Evolutionary conservation across 805 yeast genomes (phyloP), one percentile per base, ranked within the genome.

Genomic region (Zygosaccharomyces bisporus): DNA sequence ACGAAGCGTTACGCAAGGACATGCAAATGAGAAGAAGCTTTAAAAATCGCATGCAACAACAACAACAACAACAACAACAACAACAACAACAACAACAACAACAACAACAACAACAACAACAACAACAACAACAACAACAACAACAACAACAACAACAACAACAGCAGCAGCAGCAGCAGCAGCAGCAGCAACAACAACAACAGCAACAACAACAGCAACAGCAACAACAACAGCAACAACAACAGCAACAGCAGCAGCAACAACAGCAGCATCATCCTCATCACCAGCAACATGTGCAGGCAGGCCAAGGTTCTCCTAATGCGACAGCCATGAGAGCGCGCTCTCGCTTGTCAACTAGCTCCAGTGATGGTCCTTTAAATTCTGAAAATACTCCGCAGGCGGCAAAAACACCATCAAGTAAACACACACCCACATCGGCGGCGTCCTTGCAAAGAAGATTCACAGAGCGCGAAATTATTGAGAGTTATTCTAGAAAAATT

Each of bases 1-100:
- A 91, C 57, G 83, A 81, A 61, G 83, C 93, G 0, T 75, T 85
- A 14, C 88, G 89, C 51, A 95, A 87, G 52, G 85, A 64, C 34
- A 54, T 64, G 14, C 66, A 60, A 38, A 46, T 61, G 47, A 57
- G 66, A 44, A 54, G 65, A 24, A 58, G 51, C 19, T 65, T 57
- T 4, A 64, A 63, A 39, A 63, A 56, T 31, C 50, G 63, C 35
- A 34, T 60, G 12, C 64, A 59, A 41, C 65, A 59, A 35, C 53
- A 50, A 18, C 53, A 52, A 4, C 52, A 48, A 27, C 61, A 55
- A 38, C 47, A 52, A 25, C 58, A 51, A 38, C 52, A 42, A 33
- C 45, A 32, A 8, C 39, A 40, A 27, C 51, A 24, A 20, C 46
- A 47, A 36, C 50, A 44, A 13, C 16, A 21, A 14, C 53, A 49